Base-by-base conservation (phyloP, 352 stramenopile genomes). In the Phytophthora sansomeana region DNA sequence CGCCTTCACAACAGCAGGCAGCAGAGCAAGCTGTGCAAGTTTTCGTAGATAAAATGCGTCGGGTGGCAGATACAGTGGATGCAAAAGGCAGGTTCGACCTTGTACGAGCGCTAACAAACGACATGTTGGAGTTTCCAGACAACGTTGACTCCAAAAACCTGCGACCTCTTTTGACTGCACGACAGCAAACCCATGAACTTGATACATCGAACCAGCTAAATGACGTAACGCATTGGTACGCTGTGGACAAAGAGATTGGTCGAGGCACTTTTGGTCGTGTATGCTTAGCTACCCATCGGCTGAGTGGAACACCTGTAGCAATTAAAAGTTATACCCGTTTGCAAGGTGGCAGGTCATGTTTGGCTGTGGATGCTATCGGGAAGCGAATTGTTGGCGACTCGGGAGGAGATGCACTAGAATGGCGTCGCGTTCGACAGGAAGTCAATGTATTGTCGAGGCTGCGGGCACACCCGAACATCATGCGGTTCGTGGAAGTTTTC, bases 281-380 rank as follows among this genome's bases (percentile, higher is more conserved):
- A 13, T 72, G 74, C 29, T 46, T 73, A 13, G 83, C 67, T 19
- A 67, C 46, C 6, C 81, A 92, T 24, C 73, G 80, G 8, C 41
- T 90, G 16, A 85, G 65, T 48, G 58, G 48, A 8, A 73, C 69
- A 1, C 42, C 48, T 4, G 83, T 92, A 5, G 81, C 81, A 9
- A 82, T 92, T 55, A 92, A 92, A 66, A 88, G 72, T 30, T 92
- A 92, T 67, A 63, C 60, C 8, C 72, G 82, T 38, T 70, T 81
- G 11, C 59, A 73, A 38, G 67, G 67, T n/a, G 66, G 74, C 9
- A 55, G 39, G 14, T 68, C 74, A 14, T 91, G 82, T 19, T 77
- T 69, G 16, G 44, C 60, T 13, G 30, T 67, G 17, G 29, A 56
- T 47, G 14, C 36, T n/a, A 17, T 49, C 2, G 44, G 29, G 26